phyloP scores from a whole-genome alignment of 2,329 filamentous ascomycete genomes.

The Monosporascus cannonballus region DNA sequence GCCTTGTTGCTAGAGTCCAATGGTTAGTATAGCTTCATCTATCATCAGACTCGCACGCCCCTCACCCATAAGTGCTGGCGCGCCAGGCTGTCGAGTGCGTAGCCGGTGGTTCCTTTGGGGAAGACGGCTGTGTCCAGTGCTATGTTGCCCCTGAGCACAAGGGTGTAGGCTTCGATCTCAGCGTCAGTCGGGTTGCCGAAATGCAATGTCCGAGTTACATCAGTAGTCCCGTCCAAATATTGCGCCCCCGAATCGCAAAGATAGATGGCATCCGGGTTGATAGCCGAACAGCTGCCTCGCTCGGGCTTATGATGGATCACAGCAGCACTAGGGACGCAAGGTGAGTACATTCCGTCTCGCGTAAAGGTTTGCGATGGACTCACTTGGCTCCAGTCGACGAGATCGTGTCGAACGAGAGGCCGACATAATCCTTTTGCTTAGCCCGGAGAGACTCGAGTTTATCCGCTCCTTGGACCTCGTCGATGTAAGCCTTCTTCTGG shows the following conservation, averaged over 20 bases:
- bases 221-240: conserved; percentile 90
- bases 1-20: conserved; percentile 52
- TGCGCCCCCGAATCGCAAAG: conserved; percentile 97
- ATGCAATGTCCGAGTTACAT: conserved; percentile 89
- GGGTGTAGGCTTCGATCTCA: conserved; percentile 84
- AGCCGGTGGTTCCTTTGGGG: conserved; percentile 91
- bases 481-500: conserved; percentile 64
- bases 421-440: conserved; percentile 69
- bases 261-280: conserved; percentile 83
- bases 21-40: conserved; percentile 2
- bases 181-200: conserved; percentile 79
- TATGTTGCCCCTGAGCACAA: conserved; percentile 93
- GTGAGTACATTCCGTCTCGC: conserved; percentile 6
- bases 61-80: conserved; percentile 86
- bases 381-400: conserved; percentile 81
- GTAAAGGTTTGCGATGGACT: conserved; percentile 22
- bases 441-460: conserved; percentile 75
- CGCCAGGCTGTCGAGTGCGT: conserved; percentile 81
- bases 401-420: conserved; percentile 91
- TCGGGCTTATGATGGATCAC: conserved; percentile 96
- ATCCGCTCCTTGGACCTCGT: conserved; percentile 88
- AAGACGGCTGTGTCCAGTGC: conserved; percentile 81
- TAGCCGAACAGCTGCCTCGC: conserved; percentile 69
- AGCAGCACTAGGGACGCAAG: conserved; percentile 58
- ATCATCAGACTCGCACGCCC: background rate